Base-by-base conservation (phyloP, 306 rosid species). In the Begonia peltatifolia region DNA sequence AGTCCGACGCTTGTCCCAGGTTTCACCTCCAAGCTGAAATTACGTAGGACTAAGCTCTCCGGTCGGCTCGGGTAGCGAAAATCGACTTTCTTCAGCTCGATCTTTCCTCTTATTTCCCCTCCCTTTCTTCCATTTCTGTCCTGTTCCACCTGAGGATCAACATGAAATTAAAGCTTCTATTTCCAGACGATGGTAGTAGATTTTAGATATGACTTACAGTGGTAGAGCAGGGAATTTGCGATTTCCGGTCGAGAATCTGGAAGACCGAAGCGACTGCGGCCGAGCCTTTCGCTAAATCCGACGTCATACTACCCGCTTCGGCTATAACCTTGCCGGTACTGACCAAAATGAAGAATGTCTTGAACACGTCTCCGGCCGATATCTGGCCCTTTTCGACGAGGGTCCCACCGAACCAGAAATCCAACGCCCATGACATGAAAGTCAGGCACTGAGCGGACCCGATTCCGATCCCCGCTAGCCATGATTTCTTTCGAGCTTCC, bases 301-400 rank as follows among this genome's bases (percentile, higher is more conserved):
- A 81, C 49, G 97, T 90, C 97, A 90, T 85, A 70, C 97, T 90
- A 17, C 97, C 97, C 3, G 97, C 97, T 0, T 90, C 97, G n/a
- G 97, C 99, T 11, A 86, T 90, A 23, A 90, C 95, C 62, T 90
- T 90, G 1, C 99, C 95, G 6, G 95, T 90, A 66, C 95, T 90
- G 0, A 90, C 88, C 66, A 90, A 68, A 6, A 86, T 84, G 64
- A 90, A 90, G 63, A 90, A 90, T 15, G 99, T 90, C 52, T 76
- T 90, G 73, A 90, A 85, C 68, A 90, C 95, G 68, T 75, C 99
- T 38, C 99, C 95, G 13, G 99, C 77, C 17, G 95, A 79, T 43
- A 90, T 80, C 12, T 82, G 73, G 10, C 94, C 73, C 52, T 62
- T 76, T 52, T 79, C 35, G 15, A 90, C 95, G 38, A 90, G 68